These are phyloP conservation scores for Cercis canadensis DNA, from an alignment of 306 rosid species.

Conservation along the genomic window DNA sequence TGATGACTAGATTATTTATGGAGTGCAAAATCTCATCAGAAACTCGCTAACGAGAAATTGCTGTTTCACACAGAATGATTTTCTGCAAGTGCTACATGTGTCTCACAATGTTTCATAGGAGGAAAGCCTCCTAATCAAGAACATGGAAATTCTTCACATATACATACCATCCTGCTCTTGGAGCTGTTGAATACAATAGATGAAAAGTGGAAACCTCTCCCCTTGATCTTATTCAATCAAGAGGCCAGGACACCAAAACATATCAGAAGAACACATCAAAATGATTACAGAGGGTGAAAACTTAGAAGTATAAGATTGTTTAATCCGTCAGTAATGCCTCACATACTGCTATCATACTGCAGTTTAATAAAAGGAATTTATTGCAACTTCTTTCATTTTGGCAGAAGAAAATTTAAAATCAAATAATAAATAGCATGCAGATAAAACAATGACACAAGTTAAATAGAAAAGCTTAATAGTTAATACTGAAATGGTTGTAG, in stretches of 20 bases:
- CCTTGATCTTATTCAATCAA: no score
- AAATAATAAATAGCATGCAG: no score
- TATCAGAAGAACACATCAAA: no score
- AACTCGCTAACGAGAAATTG: not conserved
- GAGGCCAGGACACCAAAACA: no score
- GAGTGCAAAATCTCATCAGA: no score
- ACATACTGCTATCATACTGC: not conserved
- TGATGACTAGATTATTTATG: no score
- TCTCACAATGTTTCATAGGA: not conserved
- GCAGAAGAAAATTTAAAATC: not conserved
- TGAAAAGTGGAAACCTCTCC: no score
- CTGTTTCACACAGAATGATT: not conserved
- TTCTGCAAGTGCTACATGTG: not conserved
- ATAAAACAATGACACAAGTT: not conserved
- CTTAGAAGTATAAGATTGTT: no score
- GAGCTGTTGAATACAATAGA: no score
- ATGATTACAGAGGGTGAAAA: no score
- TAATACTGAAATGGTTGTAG: constrained; percentile 1
- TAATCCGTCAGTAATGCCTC: not conserved
- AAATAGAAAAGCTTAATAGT: not conserved
- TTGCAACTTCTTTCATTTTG: not conserved
- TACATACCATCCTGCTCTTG: not conserved
- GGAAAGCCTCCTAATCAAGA: not conserved
- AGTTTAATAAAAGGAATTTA: not conserved
- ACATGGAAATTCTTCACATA: not conserved